Conservation (phyloP, 306 rosid genomes). For the Malus sieversii region DNA sequence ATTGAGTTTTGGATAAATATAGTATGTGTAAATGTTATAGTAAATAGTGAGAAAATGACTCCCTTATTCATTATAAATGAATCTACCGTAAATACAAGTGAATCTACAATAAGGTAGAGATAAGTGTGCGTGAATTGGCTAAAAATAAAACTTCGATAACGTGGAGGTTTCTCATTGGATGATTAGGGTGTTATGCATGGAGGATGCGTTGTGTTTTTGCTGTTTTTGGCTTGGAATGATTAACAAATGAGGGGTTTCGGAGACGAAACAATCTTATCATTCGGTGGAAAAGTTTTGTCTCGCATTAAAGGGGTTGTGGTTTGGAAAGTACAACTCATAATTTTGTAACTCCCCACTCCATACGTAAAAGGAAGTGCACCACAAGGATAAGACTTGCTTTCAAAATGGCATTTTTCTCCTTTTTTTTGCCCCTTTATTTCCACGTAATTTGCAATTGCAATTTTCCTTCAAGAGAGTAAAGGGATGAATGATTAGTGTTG, state of each 20-base stretch:
- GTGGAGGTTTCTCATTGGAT: not conserved
- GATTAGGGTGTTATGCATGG: not conserved
- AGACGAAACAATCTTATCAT: not conserved
- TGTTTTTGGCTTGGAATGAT: not conserved
- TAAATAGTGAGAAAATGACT: not conserved
- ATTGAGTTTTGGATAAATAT: not conserved
- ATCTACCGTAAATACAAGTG: not conserved
- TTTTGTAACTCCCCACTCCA: too few relatives aligned
- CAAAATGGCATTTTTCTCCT: not conserved
- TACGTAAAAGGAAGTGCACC: not conserved
- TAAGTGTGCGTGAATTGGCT: too few relatives aligned
- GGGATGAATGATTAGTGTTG: not conserved
- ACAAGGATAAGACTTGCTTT: not conserved
- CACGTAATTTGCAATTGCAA: not conserved
- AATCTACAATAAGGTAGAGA: rapidly evolving
- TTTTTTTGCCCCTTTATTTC: not conserved
- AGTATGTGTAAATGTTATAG: too few relatives aligned
- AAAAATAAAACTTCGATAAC: not conserved
- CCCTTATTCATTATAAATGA: not conserved
- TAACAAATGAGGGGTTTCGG: not conserved
- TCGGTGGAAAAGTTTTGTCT: not conserved
- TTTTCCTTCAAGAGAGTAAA: not conserved
- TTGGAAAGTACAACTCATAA: not conserved
- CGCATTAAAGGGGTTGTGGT: not conserved
- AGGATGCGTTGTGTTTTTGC: not conserved